Conservation (phyloP, 352 stramenopile species). For the Phytopythium mirpurense region DNA sequence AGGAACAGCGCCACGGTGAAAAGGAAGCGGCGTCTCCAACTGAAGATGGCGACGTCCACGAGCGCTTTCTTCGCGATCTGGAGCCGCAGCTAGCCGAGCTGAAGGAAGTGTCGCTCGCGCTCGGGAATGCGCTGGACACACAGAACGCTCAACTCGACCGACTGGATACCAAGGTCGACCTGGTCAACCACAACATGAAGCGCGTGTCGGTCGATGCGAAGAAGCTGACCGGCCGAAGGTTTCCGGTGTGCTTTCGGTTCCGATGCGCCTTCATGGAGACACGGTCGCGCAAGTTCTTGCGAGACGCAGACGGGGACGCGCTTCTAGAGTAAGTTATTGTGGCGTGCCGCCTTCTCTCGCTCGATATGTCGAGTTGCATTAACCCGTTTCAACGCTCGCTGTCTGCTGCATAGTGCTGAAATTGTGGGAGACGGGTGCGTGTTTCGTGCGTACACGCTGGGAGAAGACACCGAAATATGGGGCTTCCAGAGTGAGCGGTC, state of each 20-base stretch:
- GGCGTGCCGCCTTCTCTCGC: conserved; percentile 4
- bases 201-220: conserved; percentile 59
- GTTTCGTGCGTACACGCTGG: conserved; percentile 70
- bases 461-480: conserved; percentile 74
- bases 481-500: conserved; percentile 72
- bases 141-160: conserved; percentile 63
- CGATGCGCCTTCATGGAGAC: conserved; percentile 72
- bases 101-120: conserved; percentile 56
- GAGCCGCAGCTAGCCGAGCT: conserved; percentile 57
- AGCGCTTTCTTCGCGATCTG: conserved; percentile 42
- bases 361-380: background rate
- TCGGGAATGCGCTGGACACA: conserved; percentile 50
- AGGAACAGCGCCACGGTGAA: background rate
- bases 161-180: conserved; percentile 58
- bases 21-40: background rate
- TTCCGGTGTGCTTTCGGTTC: conserved; percentile 44
- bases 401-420: conserved; percentile 35
- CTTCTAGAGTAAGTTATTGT: conserved; percentile 53
- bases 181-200: conserved; percentile 65
- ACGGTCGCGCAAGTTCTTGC: conserved; percentile 40
- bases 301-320: conserved; percentile 52
- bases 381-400: background rate
- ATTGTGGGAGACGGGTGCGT: conserved; percentile 53
- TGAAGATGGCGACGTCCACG: conserved; percentile 23
- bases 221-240: conserved; percentile 32